These are phyloP conservation scores for Penicillium frequentans DNA, from an alignment of 2,329 filamentous ascomycete genomes.

Conservation along the genomic window DNA sequence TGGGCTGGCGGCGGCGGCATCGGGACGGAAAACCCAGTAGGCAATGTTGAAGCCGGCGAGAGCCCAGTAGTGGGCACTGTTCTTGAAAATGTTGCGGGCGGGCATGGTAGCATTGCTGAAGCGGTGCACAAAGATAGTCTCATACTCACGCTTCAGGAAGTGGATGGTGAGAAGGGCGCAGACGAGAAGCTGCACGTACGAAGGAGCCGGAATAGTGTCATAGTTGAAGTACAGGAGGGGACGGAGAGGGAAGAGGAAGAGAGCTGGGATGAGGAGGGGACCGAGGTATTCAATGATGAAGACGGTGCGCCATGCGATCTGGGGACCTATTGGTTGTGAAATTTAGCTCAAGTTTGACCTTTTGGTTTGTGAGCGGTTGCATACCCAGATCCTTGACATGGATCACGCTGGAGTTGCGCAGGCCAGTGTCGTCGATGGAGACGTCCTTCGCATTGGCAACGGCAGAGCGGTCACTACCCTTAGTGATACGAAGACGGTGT, in stretches of 20 bases:
- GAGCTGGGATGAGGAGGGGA: constrained; percentile 81
- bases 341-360: constrained; percentile 8
- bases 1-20: constrained; percentile 62
- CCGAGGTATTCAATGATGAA: constrained; percentile 95
- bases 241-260: constrained; percentile 68
- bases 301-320: constrained; percentile 90
- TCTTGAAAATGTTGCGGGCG: constrained; percentile 85
- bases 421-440: constrained; percentile 55
- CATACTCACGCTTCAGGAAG: constrained; percentile 92
- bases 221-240: constrained; percentile 67
- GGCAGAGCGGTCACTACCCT: constrained; percentile 60
- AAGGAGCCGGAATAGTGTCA: constrained; percentile 53
- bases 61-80: constrained; percentile 92
- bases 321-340: constrained; percentile 62
- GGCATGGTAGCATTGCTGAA: constrained; percentile 97
- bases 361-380: constrained; percentile 23
- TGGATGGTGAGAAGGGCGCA: constrained; percentile 75
- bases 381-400: constrained; percentile 92
- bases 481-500: constrained; percentile 64
- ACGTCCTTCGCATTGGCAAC: constrained; percentile 55
- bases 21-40: constrained; percentile 80
- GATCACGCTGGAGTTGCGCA: constrained; percentile 62
- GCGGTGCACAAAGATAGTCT: constrained; percentile 91
- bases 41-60: constrained; percentile 78
- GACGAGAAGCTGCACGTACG: constrained; percentile 68